phyloP scores from a whole-genome alignment of 371 early-diverging fungal genomes.

The Racocetra persica region DNA sequence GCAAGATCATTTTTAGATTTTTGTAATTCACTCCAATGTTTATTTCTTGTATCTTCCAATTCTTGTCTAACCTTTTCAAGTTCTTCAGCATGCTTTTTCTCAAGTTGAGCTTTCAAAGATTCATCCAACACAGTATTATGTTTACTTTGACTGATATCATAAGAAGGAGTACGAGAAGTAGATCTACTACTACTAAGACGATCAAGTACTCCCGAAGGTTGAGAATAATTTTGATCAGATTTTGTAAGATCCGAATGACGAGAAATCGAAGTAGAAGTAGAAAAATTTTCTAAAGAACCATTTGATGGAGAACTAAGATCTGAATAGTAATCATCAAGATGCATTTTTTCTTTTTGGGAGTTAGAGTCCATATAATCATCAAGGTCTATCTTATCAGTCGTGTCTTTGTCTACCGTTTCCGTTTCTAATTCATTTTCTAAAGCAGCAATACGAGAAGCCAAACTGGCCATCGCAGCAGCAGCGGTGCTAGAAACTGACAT shows the following conservation, averaged over 20 bases:
- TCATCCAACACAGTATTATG: background rate
- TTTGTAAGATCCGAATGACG: background rate
- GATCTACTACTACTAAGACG: background rate
- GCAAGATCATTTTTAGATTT: constrained; percentile 13
- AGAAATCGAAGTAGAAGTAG: background rate
- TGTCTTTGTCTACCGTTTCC: constrained; percentile 17
- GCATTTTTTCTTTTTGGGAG: background rate
- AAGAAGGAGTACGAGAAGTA: constrained; percentile 19
- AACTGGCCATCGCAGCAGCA: constrained; percentile 15
- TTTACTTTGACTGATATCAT: background rate
- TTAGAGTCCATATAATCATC: background rate
- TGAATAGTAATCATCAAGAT: constrained; percentile 12
- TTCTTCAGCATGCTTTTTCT: constrained; percentile 9
- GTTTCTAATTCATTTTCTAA: constrained; percentile 27
- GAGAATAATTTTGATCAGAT: background rate
- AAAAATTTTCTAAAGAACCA: background rate
- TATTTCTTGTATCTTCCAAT: constrained; percentile 13
- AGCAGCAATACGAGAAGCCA: constrained; percentile 34
- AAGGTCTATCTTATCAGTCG: background rate
- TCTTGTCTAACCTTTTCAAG: constrained; percentile 22
- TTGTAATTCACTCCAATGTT: constrained; percentile 31
- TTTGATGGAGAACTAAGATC: background rate
- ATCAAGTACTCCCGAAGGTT: background rate
- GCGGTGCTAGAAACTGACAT: background rate
- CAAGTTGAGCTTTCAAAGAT: background rate